Evolutionary conservation across 1,139 yeast genomes (phyloP), one percentile per base, ranked within the genome.

Genomic region (Petasospora fabianii): DNA sequence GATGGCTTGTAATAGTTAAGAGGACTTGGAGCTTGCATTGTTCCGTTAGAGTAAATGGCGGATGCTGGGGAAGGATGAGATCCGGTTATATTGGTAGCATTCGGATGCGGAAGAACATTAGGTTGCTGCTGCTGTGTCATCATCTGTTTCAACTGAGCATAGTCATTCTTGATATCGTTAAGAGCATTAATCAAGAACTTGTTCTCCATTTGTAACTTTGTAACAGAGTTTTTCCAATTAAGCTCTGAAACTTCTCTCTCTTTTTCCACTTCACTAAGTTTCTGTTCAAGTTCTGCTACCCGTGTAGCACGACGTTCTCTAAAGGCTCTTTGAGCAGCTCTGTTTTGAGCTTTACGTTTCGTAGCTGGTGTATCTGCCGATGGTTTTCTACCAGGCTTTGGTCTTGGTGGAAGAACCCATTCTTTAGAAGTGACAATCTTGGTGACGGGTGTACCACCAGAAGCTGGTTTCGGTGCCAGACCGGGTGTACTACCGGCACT

Each of bases 271-370:
- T 78, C 83, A 56, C 75, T 65, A 20, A 80, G 62, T 54, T 74
- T 69, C 9, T 61, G 71, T 50, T 77, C 82, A 28, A 79, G 60
- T 44, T 74, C 79, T 10, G 68, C 62, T 4, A 78, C 76, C 33
- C 59, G 54, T 15, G 59, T 59, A 5, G 65, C 64, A 29, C 61
- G 55, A 36, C 68, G 54, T 36, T 62, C 66, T 35, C 68, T 50
- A 42, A 88, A 90, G 0, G 97, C 97, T 41, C 97, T 64, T 64
- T 88, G 97, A 3, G 97, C 97, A 19, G 95, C 96, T 44, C 97
- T 70, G 59, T 90, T 90, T 63, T 90, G 97, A 1, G 96, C 95
- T 62, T 88, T 87, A 42, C 96, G 68, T 56, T 85, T 84, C 31
- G 81, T 74, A 1, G 84, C 83, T 1, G 85, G 84, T 0, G 84